A percentile compares a stretch with the other conserved stretches of the same genome.
These are phyloP conservation scores for Cajanus cajan DNA, from an alignment of 306 rosid species.

Conservation along the genomic window DNA sequence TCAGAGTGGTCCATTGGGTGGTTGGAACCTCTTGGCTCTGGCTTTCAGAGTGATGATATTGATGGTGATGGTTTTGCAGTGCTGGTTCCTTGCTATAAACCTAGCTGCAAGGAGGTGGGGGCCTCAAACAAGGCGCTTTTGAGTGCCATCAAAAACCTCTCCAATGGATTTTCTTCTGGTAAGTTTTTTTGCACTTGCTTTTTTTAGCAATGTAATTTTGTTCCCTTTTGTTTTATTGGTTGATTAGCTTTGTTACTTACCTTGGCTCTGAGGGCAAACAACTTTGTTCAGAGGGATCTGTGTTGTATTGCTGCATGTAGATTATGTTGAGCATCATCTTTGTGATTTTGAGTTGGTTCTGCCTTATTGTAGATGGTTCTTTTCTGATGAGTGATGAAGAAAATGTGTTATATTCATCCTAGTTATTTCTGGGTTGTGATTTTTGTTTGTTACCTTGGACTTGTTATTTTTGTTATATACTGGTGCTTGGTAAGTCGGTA, in stretches of 20 bases:
- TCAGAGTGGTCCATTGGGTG: slow-evolving; percentile 87
- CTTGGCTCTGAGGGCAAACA: neutral
- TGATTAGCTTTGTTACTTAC: neutral
- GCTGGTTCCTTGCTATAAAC: slow-evolving; percentile 71
- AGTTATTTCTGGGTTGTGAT: neutral
- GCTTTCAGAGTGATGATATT: slow-evolving; percentile 46
- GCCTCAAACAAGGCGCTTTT: slow-evolving; percentile 56
- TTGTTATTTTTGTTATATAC: neutral
- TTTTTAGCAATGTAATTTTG: neutral
- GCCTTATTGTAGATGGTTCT: neutral
- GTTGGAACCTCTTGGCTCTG: slow-evolving; percentile 78
- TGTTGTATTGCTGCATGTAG: neutral
- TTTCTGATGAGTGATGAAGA: neutral
- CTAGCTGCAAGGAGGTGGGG: slow-evolving; percentile 57
- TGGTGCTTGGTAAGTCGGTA: neutral
- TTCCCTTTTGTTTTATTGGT: neutral
- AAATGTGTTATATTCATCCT: neutral
- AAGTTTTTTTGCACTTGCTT: neutral
- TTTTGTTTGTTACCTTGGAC: neutral
- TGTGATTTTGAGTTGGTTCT: neutral
- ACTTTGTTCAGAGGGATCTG: neutral
- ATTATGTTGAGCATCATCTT: neutral
- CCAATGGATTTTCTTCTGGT: slow-evolving; percentile 65
- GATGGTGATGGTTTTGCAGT: slow-evolving; percentile 55
- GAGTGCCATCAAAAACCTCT: slow-evolving; percentile 57